Percentiles rank a stretch among this genome's conserved stretches.
Conservation (phyloP, 495 filamentous ascomycete species). For the Paragyromitra xinjiangensis region DNA sequence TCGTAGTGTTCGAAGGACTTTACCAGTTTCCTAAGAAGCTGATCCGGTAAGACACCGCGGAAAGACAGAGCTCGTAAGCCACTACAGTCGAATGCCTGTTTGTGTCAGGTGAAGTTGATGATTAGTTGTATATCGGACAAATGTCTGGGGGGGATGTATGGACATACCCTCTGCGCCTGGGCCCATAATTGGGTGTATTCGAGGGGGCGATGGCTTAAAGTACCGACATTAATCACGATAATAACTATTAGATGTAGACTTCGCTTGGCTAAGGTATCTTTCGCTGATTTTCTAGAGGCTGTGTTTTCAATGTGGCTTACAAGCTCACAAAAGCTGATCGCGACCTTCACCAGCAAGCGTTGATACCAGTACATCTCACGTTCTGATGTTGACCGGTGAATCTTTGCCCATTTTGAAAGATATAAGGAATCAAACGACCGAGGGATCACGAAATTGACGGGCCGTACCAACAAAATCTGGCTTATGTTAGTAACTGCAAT, state of each 20-base stretch:
- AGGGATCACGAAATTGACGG: slow-evolving; percentile 10
- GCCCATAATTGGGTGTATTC: background rate
- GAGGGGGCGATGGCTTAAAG: background rate
- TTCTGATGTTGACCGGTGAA: slow-evolving; percentile 16
- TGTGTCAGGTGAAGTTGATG: background rate
- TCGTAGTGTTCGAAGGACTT: background rate
- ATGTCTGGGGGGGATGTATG: too few relatives aligned
- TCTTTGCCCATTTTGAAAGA: background rate
- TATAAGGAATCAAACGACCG: slow-evolving; percentile 9
- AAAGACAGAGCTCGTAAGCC: background rate
- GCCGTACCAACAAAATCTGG: slow-evolving; percentile 28
- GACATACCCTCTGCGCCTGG: slow-evolving; percentile 13
- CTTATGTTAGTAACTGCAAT: background rate
- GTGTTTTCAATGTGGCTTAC: background rate
- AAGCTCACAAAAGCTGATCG: slow-evolving; percentile 23
- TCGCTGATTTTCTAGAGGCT: background rate
- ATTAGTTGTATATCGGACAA: background rate
- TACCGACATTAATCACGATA: slow-evolving; percentile 21
- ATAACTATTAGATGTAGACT: slow-evolving; percentile 14
- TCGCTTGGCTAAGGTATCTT: slow-evolving; percentile 11
- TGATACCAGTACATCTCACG: slow-evolving; percentile 13
- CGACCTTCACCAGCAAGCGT: background rate
- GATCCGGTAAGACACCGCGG: background rate
- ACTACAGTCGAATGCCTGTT: background rate
- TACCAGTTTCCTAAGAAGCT: slow-evolving; percentile 5